phyloP scores from a whole-genome alignment of 2,329 filamentous ascomycete species.

The Phoma sp. region DNA sequence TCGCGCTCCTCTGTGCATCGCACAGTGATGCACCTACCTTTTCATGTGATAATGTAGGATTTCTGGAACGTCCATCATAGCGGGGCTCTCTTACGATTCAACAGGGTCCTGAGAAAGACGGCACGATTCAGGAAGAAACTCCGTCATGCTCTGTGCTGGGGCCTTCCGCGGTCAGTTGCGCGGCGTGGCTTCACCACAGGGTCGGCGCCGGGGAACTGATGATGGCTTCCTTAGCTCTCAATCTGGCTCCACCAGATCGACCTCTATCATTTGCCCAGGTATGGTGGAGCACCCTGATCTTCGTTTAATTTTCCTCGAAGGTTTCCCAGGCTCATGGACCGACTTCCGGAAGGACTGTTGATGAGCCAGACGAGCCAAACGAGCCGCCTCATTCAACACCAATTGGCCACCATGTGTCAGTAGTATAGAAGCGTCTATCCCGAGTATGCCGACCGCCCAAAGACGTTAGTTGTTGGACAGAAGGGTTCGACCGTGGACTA shows the following conservation, averaged over 20 bases:
- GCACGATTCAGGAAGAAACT: constrained; percentile 43
- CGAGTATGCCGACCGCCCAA: constrained; percentile 7
- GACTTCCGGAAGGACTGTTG: constrained; percentile 1
- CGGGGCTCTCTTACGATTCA: constrained; percentile 34
- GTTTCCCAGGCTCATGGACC: constrained; percentile 35
- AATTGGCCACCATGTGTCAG: constrained; percentile 9
- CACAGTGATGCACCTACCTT: constrained; percentile 16
- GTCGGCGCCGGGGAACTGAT: constrained; percentile 48
- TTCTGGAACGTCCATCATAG: constrained; percentile 46
- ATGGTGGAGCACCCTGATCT: constrained; percentile 45
- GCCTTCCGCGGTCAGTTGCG: constrained; percentile 32
- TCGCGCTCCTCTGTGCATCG: constrained; percentile 15
- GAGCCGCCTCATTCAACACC: constrained; percentile 16
- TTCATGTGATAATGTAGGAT: constrained; percentile 19
- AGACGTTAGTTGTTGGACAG: constrained; percentile 2
- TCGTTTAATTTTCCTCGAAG: constrained; percentile 36
- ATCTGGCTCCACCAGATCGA: constrained; percentile 41
- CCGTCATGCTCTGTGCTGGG: constrained; percentile 32
- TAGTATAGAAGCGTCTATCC: constrained; percentile 7
- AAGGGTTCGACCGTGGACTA: constrained; percentile 3
- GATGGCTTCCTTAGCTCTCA: constrained; percentile 48
- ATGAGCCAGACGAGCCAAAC: constrained; percentile 10
- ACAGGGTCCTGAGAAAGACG: constrained; percentile 29
- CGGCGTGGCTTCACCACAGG: constrained; percentile 38
- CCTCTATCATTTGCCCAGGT: constrained; percentile 45